phyloP scores from a whole-genome alignment of 2,329 filamentous ascomycete species.

The Sporothrix pseudoabietina region DNA sequence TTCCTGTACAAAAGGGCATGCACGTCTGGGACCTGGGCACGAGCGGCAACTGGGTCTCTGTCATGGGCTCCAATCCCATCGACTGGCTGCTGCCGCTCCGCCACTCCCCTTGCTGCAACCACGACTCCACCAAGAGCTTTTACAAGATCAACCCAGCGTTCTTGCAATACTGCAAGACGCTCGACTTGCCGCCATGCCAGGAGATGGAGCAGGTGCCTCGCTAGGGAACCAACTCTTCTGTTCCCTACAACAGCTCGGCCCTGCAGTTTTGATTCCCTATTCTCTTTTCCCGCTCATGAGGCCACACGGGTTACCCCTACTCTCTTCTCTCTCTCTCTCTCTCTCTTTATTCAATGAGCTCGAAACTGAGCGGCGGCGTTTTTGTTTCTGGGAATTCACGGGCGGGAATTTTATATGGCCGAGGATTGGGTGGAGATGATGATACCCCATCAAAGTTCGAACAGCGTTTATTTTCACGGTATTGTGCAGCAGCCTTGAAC shows the following conservation, averaged over 20 bases:
- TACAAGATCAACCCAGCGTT: conserved; percentile 69
- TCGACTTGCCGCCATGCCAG: conserved; percentile 40
- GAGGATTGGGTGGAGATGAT: background rate
- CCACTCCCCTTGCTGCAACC: conserved; percentile 71
- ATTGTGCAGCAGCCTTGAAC: background rate
- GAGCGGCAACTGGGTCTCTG: conserved; percentile 70
- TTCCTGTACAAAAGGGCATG: conserved; percentile 71
- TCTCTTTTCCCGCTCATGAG: background rate
- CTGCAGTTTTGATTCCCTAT: background rate
- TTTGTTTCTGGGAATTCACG: background rate
- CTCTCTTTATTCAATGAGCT: background rate
- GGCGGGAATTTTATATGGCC: background rate
- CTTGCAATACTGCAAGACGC: conserved; percentile 54
- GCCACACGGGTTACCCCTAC: background rate
- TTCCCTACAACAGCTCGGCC: background rate
- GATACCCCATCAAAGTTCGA: conserved; percentile 2
- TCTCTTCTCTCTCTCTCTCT: background rate
- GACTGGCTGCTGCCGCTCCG: conserved; percentile 83
- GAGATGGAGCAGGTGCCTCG: conserved; percentile 26
- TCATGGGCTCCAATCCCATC: conserved; percentile 71
- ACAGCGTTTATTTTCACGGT: background rate
- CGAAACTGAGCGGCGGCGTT: background rate
- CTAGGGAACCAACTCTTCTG: background rate
- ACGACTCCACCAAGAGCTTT: conserved; percentile 65
- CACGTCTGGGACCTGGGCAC: conserved; percentile 83